These are phyloP conservation scores for Massarina eburnea DNA, from an alignment of 2,329 filamentous ascomycete genomes.

Conservation along the genomic window DNA sequence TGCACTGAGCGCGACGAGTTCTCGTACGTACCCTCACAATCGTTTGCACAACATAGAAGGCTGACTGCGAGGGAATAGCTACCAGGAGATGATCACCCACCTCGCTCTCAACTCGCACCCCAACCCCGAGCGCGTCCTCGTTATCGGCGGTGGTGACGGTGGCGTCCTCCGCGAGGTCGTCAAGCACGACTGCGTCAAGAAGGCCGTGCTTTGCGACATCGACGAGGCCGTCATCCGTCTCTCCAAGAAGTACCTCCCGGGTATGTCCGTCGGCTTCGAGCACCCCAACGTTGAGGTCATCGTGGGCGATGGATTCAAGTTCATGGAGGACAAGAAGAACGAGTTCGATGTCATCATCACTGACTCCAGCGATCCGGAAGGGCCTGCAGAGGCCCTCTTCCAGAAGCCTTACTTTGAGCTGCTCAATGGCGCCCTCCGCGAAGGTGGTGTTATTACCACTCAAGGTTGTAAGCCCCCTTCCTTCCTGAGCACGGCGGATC, in stretches of 20 bases:
- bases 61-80: slow-evolving; percentile 53
- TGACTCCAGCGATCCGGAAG: slow-evolving; percentile 95
- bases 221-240: slow-evolving; percentile 98
- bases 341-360: slow-evolving; percentile 99
- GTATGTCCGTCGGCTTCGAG: slow-evolving; percentile 89
- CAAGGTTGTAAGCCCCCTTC: slow-evolving; percentile 97
- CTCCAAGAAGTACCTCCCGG: slow-evolving; percentile 95
- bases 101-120: slow-evolving; percentile 98
- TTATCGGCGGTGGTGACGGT: slow-evolving; percentile 96
- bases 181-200: slow-evolving; percentile 97
- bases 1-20: slow-evolving; percentile 99
- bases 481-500: slow-evolving; percentile 19
- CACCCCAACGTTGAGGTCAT: slow-evolving; percentile 93
- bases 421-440: slow-evolving; percentile 82
- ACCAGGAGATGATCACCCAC: slow-evolving; percentile 99
- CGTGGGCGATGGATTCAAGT: slow-evolving; percentile 98
- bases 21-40: slow-evolving; percentile 57
- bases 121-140: slow-evolving; percentile 95
- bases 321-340: slow-evolving; percentile 94
- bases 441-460: slow-evolving; percentile 97
- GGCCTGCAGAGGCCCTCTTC: slow-evolving; percentile 94
- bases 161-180: slow-evolving; percentile 97
- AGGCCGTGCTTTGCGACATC: slow-evolving; percentile 96
- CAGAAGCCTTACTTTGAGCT: slow-evolving; percentile 99
- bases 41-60: background rate